These are phyloP conservation scores for Stemphylium vesicarium DNA, from an alignment of 2,329 filamentous ascomycete genomes.

Conservation along the genomic window DNA sequence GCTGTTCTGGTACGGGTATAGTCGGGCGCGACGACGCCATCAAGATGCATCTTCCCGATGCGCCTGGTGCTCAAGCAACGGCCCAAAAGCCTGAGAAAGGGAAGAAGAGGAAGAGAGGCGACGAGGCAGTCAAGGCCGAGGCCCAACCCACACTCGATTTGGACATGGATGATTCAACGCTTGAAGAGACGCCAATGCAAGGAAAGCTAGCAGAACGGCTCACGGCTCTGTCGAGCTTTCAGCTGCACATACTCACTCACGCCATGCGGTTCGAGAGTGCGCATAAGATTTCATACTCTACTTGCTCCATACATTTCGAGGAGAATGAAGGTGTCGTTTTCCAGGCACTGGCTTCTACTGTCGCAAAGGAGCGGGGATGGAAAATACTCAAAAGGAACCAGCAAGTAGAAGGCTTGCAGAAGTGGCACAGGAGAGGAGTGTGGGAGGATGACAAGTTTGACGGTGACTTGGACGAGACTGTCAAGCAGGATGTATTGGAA, in stretches of 20 bases:
- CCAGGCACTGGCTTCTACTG: slow-evolving; percentile 69
- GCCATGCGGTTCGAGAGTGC: slow-evolving; percentile 77
- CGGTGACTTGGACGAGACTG: slow-evolving; percentile 50
- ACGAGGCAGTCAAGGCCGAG: slow-evolving; percentile 12
- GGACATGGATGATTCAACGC: slow-evolving; percentile 38
- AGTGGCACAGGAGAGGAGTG: slow-evolving; percentile 70
- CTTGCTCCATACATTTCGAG: slow-evolving; percentile 83
- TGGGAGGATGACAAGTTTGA: slow-evolving; percentile 50
- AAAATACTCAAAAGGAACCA: slow-evolving; percentile 71
- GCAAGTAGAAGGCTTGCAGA: slow-evolving; percentile 76
- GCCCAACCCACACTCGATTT: slow-evolving; percentile 23
- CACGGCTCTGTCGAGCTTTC: slow-evolving; percentile 77
- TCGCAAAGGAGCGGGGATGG: slow-evolving; percentile 76
- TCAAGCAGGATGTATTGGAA: slow-evolving; percentile 60
- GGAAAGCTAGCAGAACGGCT: slow-evolving; percentile 62
- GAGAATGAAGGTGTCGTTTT: slow-evolving; percentile 90
- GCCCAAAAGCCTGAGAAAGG: slow-evolving; percentile 22
- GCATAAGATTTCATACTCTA: slow-evolving; percentile 83
- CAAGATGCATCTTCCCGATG: slow-evolving; percentile 63
- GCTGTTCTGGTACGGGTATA: slow-evolving; percentile 95
- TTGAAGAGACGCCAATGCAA: slow-evolving; percentile 49
- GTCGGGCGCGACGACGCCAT: slow-evolving; percentile 82
- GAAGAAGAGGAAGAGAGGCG: slow-evolving; percentile 44
- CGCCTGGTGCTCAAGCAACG: slow-evolving; percentile 27
- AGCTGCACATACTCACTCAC: slow-evolving; percentile 80